Evolutionary conservation across 768 basidiomycete genomes (phyloP).

Genomic region (Thelephora aurantiotincta): DNA sequence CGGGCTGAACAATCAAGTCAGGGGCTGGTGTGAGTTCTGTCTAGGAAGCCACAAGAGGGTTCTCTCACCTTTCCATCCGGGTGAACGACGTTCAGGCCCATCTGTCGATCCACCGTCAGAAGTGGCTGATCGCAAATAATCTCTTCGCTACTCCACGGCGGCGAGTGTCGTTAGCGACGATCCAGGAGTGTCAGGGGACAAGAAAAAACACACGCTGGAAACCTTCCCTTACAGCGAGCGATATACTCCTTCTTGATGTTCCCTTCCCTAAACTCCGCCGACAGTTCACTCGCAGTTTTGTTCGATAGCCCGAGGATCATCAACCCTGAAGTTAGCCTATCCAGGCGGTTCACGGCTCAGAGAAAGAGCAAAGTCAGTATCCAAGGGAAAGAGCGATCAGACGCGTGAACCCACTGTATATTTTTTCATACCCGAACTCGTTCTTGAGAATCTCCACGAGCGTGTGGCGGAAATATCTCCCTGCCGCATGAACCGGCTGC

Average conservation of each 20-base stretch:
- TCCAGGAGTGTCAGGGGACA: background rate
- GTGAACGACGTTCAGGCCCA: conserved; percentile 93
- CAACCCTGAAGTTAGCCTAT: conserved; percentile 86
- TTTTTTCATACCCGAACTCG: conserved; percentile 72
- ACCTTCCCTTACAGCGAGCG: conserved; percentile 73
- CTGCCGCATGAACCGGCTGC: conserved; percentile 86
- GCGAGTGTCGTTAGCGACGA: background rate
- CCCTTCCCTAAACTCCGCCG: conserved; percentile 71
- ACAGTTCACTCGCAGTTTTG: conserved; percentile 51
- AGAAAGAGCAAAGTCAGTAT: background rate
- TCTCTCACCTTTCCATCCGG: conserved; percentile 83
- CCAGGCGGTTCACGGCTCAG: conserved; percentile 88
- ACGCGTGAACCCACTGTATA: conserved; percentile 51
- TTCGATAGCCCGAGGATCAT: conserved; percentile 83
- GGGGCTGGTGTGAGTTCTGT: no score
- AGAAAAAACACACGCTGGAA: conserved; percentile 56
- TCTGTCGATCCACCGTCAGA: conserved; percentile 86
- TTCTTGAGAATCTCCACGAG: conserved; percentile 74
- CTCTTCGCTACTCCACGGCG: conserved; percentile 39
- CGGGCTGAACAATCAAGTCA: conserved; percentile 35
- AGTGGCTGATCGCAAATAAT: conserved; percentile 77
- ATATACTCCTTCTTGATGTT: conserved; percentile 87
- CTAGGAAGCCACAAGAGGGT: background rate
- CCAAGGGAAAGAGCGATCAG: background rate
- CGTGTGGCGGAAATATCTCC: conserved; percentile 81